Base-by-base conservation (phyloP, 441 rosid species). In the Hura crepitans region DNA sequence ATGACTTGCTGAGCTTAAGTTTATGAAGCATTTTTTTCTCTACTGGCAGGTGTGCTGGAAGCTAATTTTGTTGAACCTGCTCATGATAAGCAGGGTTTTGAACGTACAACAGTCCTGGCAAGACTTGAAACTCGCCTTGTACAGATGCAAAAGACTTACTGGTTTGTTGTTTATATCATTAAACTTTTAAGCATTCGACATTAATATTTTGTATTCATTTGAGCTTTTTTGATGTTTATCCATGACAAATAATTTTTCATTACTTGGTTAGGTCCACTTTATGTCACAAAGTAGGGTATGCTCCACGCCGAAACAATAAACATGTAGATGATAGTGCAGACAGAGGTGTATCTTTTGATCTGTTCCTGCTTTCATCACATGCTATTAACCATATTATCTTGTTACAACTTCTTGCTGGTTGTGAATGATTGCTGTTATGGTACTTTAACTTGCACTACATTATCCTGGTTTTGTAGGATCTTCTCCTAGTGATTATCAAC, bases 41-140 rank as follows among this genome's bases (percentile, higher is more conserved):
- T 82, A 59, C 54, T 70, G 74, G 59, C 75, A 92, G 97, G 99
- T 81, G 91, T 90, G 54, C 76, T 94, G 84, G 97, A 93, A 79
- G 97, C 96, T 28, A 89, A 93, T 78, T 93, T 93, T 77, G 86
- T 93, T 49, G 93, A 93, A 77, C 98, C 97, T 68, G 93, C 98
- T 76, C 97, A 91, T 37, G 95, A 93, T 73, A 93, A 91, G 80
- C 96, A 93, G 74, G 93, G 95, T 28, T 93, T 91, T 80, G 97
- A 93, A 79, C 88, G 88, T 13, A 91, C 97, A 12, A 75, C 87
- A 0, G 89, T 89, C 75, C 88, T 91, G 51, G 68, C 91, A 53
- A 91, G 92, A 69, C 89, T 93, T 5, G 96, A 93, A 80, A 57
- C 75, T 27, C 78, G 83, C 68, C 84, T 93, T 75, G 22, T 86